Conservation (phyloP, 2,329 filamentous ascomycete species). For the Colletotrichum theobromicola region DNA sequence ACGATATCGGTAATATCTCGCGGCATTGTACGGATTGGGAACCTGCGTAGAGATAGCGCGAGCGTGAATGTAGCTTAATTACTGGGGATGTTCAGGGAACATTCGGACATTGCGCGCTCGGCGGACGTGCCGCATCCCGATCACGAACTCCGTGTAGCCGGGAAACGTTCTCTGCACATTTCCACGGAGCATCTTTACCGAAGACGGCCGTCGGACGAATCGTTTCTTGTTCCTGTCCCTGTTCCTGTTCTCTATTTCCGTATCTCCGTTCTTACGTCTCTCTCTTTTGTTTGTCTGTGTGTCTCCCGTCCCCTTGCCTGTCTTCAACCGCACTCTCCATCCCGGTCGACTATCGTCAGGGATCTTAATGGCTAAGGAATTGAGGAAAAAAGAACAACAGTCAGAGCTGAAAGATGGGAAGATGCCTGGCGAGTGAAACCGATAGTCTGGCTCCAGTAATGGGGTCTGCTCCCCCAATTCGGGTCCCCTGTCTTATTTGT, state of each 20-base stretch:
- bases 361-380: background rate
- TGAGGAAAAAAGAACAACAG: background rate
- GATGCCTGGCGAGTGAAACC: constrained; percentile 1
- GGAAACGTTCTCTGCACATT: background rate
- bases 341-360: background rate
- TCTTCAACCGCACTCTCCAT: background rate
- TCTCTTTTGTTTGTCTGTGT: background rate
- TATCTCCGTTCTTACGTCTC: background rate
- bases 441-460: constrained; percentile 1
- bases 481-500: background rate
- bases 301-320: background rate
- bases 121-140: background rate
- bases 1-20: background rate
- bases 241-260: background rate
- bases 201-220: background rate
- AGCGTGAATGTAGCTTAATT: background rate
- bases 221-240: background rate
- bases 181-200: background rate
- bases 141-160: background rate
- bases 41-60: background rate
- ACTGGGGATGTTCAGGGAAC: background rate
- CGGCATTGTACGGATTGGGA: background rate
- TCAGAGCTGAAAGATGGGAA: background rate
- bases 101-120: background rate
- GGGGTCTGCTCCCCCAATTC: background rate